Evolutionary conservation across 176 grass and related monocot genomes (phyloP), one percentile per base, ranked within the genome.

Genomic region (Oryza meyeriana): DNA sequence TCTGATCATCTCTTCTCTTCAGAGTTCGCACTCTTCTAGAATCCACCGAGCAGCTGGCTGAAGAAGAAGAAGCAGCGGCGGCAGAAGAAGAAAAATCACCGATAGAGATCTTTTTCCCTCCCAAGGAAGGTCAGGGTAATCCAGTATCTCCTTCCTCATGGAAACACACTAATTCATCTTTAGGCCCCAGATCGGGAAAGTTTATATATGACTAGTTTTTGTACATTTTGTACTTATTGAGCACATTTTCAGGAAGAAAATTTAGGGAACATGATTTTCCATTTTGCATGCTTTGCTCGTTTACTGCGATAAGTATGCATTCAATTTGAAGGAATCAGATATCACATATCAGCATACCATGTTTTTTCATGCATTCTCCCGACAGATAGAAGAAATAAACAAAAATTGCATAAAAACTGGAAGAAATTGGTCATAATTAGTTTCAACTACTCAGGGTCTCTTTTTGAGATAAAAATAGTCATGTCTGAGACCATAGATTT

Each of bases 401-500:
- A 17, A 39, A 12, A 71, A 9, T 11, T 17, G 6, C 36, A 29
- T 72, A 7, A 72, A 72, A 45, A 14, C 6, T 44, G 20, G 6
- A 72, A 72, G 40, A 47, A 29, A 72, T 29, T 47, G 24, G 18
- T 26, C n/a, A 24, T 70, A 40, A 24, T 41, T 70, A 41, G 22
- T 12, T 72, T 8, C 45, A 16, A n/a, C 3, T 61, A 81, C 75
- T 65, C 71, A 75, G 80, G 45, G 1, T 2, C 47, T 22, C 18
- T 16, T 68, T 52, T 36, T 40, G 31, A 12, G 0, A 20, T 52
- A 81, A 45, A 30, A 63, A 35, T 63, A 75, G 72, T 18, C 39
- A 86, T 92, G 83, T 76, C 69, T 83, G 90, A 82, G 58, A 22
- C 30, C 18, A 44, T 75, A 61, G 93, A 92, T 92, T 82, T 90